Base-by-base conservation (phyloP, 2,329 filamentous ascomycete species). In the Penicillium sp. region DNA sequence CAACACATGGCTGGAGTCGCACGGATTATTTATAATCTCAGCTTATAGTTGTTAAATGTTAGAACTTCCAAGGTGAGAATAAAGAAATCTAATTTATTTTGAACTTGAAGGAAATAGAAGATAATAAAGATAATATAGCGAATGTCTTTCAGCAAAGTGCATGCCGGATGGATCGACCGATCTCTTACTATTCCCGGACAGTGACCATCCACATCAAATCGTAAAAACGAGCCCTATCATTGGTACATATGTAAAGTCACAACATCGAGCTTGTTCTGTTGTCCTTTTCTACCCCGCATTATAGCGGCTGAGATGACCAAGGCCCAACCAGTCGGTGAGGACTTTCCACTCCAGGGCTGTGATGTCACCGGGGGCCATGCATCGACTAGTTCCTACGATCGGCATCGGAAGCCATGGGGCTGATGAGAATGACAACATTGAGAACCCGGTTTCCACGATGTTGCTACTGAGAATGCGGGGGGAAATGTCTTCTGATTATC, bases 301-400 rank as follows among this genome's bases (percentile, higher is more conserved):
- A 5, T 26, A 31, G 33, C 52, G 19, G 44, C 3, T 49, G 37
- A 52, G 38, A 48, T 37, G 37, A 13, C 15, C 15, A 50, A n/a
- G 26, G 34, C 26, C 35, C 33, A 32, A 40, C 43, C 46, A 50
- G 49, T 55, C 54, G 50, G 53, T 53, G 53, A 53, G 42, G 26
- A 34, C 26, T 34, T 32, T 22, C 22, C 33, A 29, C 21, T 43
- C 19, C 10, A 2, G 28, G 10, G 22, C 6, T 42, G 49, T 55
- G 54, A 55, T 55, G 50, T 53, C 50, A 56, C 43, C 5, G 29
- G 19, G n/a, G n/a, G 28, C 19, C 10, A 19, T 44, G 6, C 15
- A 8, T 28, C 28, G 24, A 35, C 21, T 33, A 32, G 8, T 31
- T 29, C 26, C 17, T 34, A 15, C 17, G 53, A 56, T 55, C 48